Conservation (phyloP, 768 basidiomycete species). For the Amanita thiersii region DNA sequence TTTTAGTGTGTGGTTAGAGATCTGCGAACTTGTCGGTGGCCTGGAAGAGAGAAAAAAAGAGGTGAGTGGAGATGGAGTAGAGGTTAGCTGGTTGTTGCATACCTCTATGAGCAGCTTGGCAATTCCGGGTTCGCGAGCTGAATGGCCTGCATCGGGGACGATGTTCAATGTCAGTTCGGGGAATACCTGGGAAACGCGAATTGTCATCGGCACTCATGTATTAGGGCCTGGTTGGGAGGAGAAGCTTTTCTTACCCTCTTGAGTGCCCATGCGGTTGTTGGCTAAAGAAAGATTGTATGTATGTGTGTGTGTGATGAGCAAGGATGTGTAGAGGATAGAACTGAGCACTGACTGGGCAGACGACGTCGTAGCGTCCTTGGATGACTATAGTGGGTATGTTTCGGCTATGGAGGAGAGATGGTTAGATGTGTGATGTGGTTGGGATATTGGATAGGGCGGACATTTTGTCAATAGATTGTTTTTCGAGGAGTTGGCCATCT, state of each 20-base stretch:
- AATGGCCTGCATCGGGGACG: constrained; percentile 85
- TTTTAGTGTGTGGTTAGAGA: constrained; percentile 10
- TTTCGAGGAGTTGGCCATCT: constrained; percentile 80
- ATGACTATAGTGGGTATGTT: constrained; percentile 79
- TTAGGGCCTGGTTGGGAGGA: neutral
- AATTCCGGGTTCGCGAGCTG: constrained; percentile 66
- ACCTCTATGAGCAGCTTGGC: constrained; percentile 68
- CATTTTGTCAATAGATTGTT: constrained; percentile 87
- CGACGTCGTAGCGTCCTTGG: constrained; percentile 84
- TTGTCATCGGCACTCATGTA: neutral
- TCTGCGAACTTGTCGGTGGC: constrained; percentile 38
- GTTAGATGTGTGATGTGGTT: neutral
- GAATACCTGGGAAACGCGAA: constrained; percentile 41
- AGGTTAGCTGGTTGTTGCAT: neutral
- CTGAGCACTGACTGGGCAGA: constrained; percentile 62
- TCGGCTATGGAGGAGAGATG: constrained; percentile 41
- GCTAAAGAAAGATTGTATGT: constrained; percentile 32
- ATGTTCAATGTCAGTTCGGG: constrained; percentile 71
- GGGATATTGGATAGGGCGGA: constrained; percentile 19
- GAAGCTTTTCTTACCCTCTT: constrained; percentile 43
- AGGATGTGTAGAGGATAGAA: neutral
- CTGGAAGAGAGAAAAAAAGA: constrained; percentile 15
- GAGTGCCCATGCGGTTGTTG: constrained; percentile 72
- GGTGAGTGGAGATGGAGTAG: neutral
- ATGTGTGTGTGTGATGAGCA: neutral